Evolutionary conservation across 1,284 basidiomycete genomes (phyloP), one percentile per base, ranked within the genome.

Genomic region (Cutaneotrichosporon cavernicola): DNA sequence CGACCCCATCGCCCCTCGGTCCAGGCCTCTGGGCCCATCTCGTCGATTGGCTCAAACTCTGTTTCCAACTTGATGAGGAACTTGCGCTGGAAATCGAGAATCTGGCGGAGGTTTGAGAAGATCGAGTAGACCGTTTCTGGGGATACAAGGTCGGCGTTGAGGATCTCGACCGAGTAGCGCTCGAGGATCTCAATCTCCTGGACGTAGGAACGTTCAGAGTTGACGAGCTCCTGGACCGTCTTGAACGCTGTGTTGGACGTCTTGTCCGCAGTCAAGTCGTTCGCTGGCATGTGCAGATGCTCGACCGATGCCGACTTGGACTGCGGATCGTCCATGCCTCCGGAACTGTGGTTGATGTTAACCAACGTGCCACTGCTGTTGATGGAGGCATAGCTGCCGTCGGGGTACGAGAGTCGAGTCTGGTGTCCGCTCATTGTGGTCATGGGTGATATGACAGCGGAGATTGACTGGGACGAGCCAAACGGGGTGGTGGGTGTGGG

Each of bases 151-250:
- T 91, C 91, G 72, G 86, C 87, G 78, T 90, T 87, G 9, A 90
- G 85, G 63, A 98, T 84, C 18, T 89, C 88, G 56, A 85, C 88
- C 8, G 92, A 87, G 73, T 92, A 94, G 86, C 89, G 62, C 86
- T 96, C 93, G 85, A 99, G 89, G 73, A 95, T 89, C 80, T 99
- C 97, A 63, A 99, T 84, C 81, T 99, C 96, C 80, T 96, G 91
- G 18, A 99, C 96, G 80, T 96, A 99, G 82, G 97, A 97, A 61
- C 96, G 88, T 80, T 99, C 97, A 21, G 71, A 73, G 56, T 66
- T 65, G n/a, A 81, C 76, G 21, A 80, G 66, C 71, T 81, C 78
- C 61, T 80, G 74, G 49, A 81, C 77, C 5, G 73, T 70, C 63
- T 80, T 80, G 69, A 73, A 76, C 34, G 34, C 34, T 13, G 7